phyloP scores from a whole-genome alignment of 192 early-diverging fungal genomes.

The Diversispora eburnea region DNA sequence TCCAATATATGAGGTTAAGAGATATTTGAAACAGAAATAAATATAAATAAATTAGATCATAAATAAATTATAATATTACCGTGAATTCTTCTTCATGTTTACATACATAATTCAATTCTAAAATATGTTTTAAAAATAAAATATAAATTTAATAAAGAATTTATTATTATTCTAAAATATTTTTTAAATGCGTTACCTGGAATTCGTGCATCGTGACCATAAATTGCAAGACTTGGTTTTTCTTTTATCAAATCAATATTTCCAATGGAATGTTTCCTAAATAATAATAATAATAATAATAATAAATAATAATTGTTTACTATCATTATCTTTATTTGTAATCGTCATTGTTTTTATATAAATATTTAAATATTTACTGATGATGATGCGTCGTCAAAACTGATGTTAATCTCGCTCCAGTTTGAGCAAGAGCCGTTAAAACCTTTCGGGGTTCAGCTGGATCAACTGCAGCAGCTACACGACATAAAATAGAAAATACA shows the following conservation, averaged over 20 bases:
- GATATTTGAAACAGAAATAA: background rate
- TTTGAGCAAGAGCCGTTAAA: slow-evolving; percentile 52
- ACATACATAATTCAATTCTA: slow-evolving; percentile 67
- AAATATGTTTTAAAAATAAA: background rate
- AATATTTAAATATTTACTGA: slow-evolving; percentile 43
- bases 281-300: background rate
- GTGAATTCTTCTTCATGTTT: slow-evolving; percentile 69
- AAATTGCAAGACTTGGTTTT: slow-evolving; percentile 68
- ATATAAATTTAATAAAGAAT: background rate
- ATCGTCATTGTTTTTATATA: background rate
- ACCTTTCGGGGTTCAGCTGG: slow-evolving; percentile 80
- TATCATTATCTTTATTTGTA: background rate
- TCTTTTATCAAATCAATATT: slow-evolving; percentile 59
- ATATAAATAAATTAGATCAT: background rate
- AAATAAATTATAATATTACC: background rate
- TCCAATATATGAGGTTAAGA: background rate
- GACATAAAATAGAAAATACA: background rate
- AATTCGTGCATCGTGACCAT: slow-evolving; percentile 86
- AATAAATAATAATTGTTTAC: background rate
- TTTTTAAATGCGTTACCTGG: slow-evolving; percentile 37
- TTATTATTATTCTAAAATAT: background rate
- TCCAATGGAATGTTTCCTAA: slow-evolving; percentile 65
- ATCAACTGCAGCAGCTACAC: slow-evolving; percentile 66
- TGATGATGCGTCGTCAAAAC: slow-evolving; percentile 89
- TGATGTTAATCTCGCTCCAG: slow-evolving; percentile 58